Evolutionary conservation across 495 filamentous ascomycete species (phyloP), one percentile per base, ranked within the genome.

Genomic region (Talaromyces thailandensis): DNA sequence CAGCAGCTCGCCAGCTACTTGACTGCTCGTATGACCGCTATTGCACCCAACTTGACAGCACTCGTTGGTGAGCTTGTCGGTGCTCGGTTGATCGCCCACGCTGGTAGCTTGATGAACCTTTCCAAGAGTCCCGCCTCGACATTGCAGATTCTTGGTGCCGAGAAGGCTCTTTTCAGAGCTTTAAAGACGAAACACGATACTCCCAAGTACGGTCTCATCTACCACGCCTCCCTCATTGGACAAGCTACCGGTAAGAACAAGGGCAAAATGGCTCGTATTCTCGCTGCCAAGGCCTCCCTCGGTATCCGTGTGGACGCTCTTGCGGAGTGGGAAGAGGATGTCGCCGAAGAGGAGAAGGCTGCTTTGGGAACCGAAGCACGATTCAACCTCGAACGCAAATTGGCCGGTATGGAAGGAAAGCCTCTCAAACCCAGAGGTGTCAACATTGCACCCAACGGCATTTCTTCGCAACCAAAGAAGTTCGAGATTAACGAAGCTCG

Each of bases 101-200:
- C 95, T 53, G 94, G 94, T 65, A 96, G 92, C 60, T 82, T 99
- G 62, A 88, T 94, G 86, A 96, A 88, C 79, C 84, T 99, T 45
- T 92, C 94, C 72, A 99, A 99, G 84, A 92, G 88, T 71, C 92
- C 94, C 62, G 93, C 92, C 75, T 92, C 87, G 69, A 99, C 94
- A 50, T 86, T 99, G 63, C 94, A 99, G 79, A 97, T 99, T 71
- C 84, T 99, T 8, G 94, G 94, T 75, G 94, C 94, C 62, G 94
- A 99, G 78, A 99, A 99, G 82, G 94, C 94, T 4, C 86, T 99
- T 61, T 99, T 99, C 85, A 86, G 94, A 64, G 94, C 94, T 21
- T 79, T 99, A 63, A 99, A 99, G 82, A 99, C 95, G 18, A 99
- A 99, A 81, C 94, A 98, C 73, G 91, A 98, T 70, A 99, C 94